These are phyloP conservation scores for Aegilops longissima DNA, from an alignment of 176 grass and related monocot species.

Conservation along the genomic window DNA sequence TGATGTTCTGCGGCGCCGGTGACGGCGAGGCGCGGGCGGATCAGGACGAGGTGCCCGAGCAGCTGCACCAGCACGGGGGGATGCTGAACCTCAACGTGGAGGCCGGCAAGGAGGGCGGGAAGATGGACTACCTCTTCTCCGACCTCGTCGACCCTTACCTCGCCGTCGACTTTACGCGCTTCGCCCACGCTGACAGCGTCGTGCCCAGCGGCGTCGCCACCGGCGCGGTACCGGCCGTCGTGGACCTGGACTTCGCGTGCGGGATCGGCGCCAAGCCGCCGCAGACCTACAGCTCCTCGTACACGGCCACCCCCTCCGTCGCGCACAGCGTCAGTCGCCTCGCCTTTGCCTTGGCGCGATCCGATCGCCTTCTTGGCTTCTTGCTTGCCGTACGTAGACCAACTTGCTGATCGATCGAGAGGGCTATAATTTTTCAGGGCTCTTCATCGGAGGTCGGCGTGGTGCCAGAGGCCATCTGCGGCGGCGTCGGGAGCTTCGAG, in stretches of 20 bases:
- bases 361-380: background rate
- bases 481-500: constrained; percentile 35
- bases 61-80: constrained; percentile 1
- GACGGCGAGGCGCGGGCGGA: constrained; percentile 11
- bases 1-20: constrained; percentile 40
- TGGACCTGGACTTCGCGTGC: constrained; percentile 53
- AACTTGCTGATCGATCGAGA: background rate
- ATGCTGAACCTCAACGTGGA: constrained; percentile 68
- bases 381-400: background rate
- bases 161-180: constrained; percentile 53
- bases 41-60: background rate
- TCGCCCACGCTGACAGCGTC: constrained; percentile 63
- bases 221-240: constrained; percentile 1
- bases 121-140: constrained; percentile 57
- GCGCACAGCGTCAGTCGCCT: constrained; percentile 58
- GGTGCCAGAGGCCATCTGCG: constrained; percentile 58
- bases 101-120: constrained; percentile 38
- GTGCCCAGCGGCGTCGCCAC: constrained; percentile 46
- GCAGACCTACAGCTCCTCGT: constrained; percentile 51
- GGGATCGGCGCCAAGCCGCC: constrained; percentile 43
- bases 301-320: constrained; percentile 44
- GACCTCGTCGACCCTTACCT: constrained; percentile 73
- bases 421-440: constrained; percentile 35
- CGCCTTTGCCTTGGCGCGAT: background rate
- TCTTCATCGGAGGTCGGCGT: constrained; percentile 82